These are phyloP conservation scores for Apiospora phragmitis DNA, from an alignment of 2,329 filamentous ascomycete genomes.

Conservation along the genomic window DNA sequence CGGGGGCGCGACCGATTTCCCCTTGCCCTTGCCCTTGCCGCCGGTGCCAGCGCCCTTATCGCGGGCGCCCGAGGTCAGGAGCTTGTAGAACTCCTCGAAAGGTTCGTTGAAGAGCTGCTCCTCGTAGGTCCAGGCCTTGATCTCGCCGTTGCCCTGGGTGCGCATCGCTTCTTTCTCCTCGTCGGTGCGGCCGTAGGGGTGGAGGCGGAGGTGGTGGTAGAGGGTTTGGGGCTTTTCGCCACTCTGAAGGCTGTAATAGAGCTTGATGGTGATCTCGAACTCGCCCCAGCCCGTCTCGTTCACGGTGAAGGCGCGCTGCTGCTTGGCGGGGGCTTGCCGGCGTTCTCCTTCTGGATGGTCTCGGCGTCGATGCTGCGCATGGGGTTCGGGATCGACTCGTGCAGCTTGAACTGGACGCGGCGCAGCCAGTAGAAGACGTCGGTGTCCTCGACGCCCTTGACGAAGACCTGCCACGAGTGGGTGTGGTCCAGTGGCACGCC, in stretches of 20 bases:
- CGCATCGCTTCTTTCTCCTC: slow-evolving; percentile 65
- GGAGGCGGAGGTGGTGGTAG: slow-evolving; percentile 88
- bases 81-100: slow-evolving; percentile 86
- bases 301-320: slow-evolving; percentile 68
- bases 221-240: slow-evolving; percentile 95
- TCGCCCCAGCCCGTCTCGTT: slow-evolving; percentile 96
- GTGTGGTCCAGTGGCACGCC: slow-evolving; percentile 87
- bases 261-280: slow-evolving; percentile 93
- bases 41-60: slow-evolving; percentile 42
- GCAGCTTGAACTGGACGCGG: slow-evolving; percentile 96
- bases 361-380: slow-evolving; percentile 64
- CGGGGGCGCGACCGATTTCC: slow-evolving; percentile 40
- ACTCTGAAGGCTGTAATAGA: slow-evolving; percentile 87
- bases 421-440: slow-evolving; percentile 95
- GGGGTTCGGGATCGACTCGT: slow-evolving; percentile 93
- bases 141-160: slow-evolving; percentile 61
- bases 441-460: slow-evolving; percentile 84
- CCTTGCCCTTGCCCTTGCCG: slow-evolving; percentile 55
- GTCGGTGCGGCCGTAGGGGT: slow-evolving; percentile 85
- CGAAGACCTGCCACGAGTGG: slow-evolving; percentile 94
- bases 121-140: slow-evolving; percentile 83
- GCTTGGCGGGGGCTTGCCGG: slow-evolving; percentile 41
- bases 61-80: slow-evolving; percentile 73
- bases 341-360: slow-evolving; percentile 31
- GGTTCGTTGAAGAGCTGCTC: slow-evolving; percentile 98